Conservation (phyloP, 2,329 filamentous ascomycete species). For the Rutstroemia sp. region DNA sequence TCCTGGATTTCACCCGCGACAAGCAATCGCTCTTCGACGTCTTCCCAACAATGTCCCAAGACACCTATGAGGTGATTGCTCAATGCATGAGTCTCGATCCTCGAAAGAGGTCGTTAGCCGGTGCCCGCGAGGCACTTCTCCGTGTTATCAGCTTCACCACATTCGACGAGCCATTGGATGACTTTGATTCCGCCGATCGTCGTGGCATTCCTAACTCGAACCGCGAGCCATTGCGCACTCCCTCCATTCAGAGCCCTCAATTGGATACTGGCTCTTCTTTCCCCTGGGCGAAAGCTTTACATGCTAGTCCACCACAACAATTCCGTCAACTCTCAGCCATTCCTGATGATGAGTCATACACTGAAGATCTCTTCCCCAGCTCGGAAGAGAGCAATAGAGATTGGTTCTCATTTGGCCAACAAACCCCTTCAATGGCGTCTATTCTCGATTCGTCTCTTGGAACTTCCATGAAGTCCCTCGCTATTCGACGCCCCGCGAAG, state of each 20-base stretch:
- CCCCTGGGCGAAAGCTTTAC: conserved; percentile 89
- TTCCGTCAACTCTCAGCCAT: conserved; percentile 82
- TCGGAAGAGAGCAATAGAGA: conserved; percentile 63
- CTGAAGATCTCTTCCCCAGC: conserved; percentile 76
- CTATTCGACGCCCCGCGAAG: conserved; percentile 42
- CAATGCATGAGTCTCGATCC: conserved; percentile 90
- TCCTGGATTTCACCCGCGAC: conserved; percentile 87
- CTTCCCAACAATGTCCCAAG: conserved; percentile 97
- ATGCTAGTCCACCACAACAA: conserved; percentile 63
- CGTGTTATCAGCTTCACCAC: conserved; percentile 88
- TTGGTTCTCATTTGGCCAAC: conserved; percentile 71
- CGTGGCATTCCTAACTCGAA: conserved; percentile 76
- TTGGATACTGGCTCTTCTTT: conserved; percentile 80
- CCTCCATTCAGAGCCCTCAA: conserved; percentile 83
- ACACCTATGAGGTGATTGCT: conserved; percentile 89
- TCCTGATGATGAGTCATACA: conserved; percentile 66
- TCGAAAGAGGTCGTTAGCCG: conserved; percentile 73
- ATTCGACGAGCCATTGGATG: conserved; percentile 82
- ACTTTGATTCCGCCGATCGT: conserved; percentile 82
- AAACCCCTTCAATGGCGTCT: conserved; percentile 77
- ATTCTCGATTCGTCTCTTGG: conserved; percentile 77
- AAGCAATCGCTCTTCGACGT: conserved; percentile 96
- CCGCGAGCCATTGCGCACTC: conserved; percentile 90
- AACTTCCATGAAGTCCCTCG: conserved; percentile 70
- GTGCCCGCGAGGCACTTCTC: conserved; percentile 68